Evolutionary conservation across 2,329 filamentous ascomycete genomes (phyloP), one percentile per base, ranked within the genome.

Genomic region (Lachnellula willkommii): DNA sequence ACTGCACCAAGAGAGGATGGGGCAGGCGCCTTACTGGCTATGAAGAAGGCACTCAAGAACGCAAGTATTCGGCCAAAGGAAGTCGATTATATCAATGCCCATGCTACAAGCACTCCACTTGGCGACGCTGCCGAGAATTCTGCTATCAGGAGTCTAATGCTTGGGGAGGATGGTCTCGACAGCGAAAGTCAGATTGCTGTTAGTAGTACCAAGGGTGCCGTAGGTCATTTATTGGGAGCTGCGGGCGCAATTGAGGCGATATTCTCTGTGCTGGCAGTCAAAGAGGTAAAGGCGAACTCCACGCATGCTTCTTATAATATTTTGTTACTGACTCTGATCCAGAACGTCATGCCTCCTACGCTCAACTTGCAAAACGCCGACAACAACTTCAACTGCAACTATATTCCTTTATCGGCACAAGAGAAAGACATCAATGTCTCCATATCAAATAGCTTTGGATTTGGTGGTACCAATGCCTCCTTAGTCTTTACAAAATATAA

Each of bases 371-470:
- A 84, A 9, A 80, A 81, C 6, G 79, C 85, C 5, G 82, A 86
- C 45, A 77, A 83, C 1, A 79, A 84, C 4, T 87, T 89, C 53
- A 75, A 84, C 60, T 95, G 93, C 75, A 96, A 97, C 69, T 93
- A 96, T 70, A 85, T 96, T 3, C 83, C 91, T 0, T 77, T 84
- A 4, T 68, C 76, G 47, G 79, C 90, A 0, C 92, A 96, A 71
- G 72, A 87, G 52, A 85, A 83, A 62, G 69, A 77, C 2, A 82
- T 97, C 11, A 75, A 83, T 55, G 86, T 93, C 22, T 89, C 89
- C 5, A 66, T 99, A 56, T 94, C 90, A 3, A 99, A 99, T 68
- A 97, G 93, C 70, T 99, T 99, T 74, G 94, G 94, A 0, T 99
- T 99, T 74, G 94, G 94, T 11, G 94, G 94, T 15, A 97, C 93